Evolutionary conservation across 2,329 filamentous ascomycete species (phyloP).

Genomic region (Aspergillus sp.): DNA sequence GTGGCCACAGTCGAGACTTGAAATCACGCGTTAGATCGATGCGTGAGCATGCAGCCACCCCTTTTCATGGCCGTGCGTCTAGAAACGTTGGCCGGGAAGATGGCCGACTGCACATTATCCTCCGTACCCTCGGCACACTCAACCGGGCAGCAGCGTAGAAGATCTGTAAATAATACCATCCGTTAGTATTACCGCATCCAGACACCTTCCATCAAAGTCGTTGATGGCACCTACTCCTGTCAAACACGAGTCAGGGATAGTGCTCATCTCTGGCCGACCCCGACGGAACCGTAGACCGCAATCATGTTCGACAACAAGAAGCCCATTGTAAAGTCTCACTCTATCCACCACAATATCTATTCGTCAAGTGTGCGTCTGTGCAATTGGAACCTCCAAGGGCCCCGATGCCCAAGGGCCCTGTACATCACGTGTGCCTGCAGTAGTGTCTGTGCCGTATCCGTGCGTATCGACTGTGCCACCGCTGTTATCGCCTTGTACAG

Average conservation of each 20-base stretch:
- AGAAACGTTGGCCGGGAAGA: neutral
- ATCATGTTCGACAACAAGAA: too few species aligned
- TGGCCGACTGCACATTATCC: neutral
- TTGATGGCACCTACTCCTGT: too few species aligned
- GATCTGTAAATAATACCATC: too few species aligned
- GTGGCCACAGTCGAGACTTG: neutral
- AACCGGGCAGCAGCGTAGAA: too few species aligned
- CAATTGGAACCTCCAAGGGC: constrained; percentile 28
- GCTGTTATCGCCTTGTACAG: constrained; percentile 16
- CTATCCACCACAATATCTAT: too few species aligned
- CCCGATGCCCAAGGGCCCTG: constrained; percentile 28
- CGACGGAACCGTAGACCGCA: too few species aligned
- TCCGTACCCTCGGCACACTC: neutral
- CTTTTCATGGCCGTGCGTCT: neutral
- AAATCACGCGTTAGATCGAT: neutral
- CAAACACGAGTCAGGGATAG: too few species aligned
- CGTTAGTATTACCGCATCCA: too few species aligned
- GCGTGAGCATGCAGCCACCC: neutral
- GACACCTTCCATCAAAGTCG: too few species aligned
- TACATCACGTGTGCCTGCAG: constrained; percentile 24
- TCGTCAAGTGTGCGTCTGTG: constrained; percentile 17
- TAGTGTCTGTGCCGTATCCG: constrained; percentile 22
- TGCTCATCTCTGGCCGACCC: too few species aligned
- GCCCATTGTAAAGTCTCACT: too few species aligned
- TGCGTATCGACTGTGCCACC: constrained; percentile 19